Conservation (phyloP, 2,329 filamentous ascomycete species). For the Diaporthe capsici region DNA sequence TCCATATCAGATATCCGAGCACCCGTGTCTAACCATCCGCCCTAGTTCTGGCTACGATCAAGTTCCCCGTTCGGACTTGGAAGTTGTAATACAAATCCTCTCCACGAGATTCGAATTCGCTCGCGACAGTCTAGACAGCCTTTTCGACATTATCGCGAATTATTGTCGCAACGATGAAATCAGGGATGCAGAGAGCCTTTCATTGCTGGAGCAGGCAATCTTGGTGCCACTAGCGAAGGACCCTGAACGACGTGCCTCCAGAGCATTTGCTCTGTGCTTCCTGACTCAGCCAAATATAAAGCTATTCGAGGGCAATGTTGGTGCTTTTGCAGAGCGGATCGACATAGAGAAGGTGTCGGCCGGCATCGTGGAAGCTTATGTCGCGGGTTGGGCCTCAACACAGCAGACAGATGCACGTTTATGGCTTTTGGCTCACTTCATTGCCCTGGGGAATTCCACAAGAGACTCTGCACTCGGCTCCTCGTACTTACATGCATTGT, state of each 20-base stretch:
- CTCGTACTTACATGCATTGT: constrained; percentile 65
- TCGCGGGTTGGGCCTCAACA: constrained; percentile 44
- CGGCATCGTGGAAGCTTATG: constrained; percentile 56
- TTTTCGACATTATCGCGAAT: constrained; percentile 43
- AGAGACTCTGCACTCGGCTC: constrained; percentile 53
- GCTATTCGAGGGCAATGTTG: constrained; percentile 58
- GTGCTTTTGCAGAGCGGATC: constrained; percentile 54
- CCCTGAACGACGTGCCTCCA: constrained; percentile 49
- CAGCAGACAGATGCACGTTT: constrained; percentile 62
- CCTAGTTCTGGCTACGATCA: constrained; percentile 22
- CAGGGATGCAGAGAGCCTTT: constrained; percentile 25
- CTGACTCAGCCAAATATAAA: constrained; percentile 54
- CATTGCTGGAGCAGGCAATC: constrained; percentile 41
- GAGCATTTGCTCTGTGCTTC: constrained; percentile 56
- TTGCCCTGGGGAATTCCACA: constrained; percentile 66
- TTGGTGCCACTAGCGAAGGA: constrained; percentile 42
- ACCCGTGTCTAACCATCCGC: neutral
- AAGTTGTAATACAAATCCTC: constrained; percentile 39
- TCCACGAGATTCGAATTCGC: constrained; percentile 37
- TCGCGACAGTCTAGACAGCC: constrained; percentile 43
- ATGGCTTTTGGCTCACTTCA: constrained; percentile 77
- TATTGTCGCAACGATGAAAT: constrained; percentile 37
- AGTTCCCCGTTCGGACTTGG: constrained; percentile 39
- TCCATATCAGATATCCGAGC: neutral
- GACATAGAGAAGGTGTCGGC: constrained; percentile 57